Evolutionary conservation across 23 red algal genomes (phyloP), one percentile per base, ranked within the genome.

Genomic region (Cyanidioschyzon merolae): DNA sequence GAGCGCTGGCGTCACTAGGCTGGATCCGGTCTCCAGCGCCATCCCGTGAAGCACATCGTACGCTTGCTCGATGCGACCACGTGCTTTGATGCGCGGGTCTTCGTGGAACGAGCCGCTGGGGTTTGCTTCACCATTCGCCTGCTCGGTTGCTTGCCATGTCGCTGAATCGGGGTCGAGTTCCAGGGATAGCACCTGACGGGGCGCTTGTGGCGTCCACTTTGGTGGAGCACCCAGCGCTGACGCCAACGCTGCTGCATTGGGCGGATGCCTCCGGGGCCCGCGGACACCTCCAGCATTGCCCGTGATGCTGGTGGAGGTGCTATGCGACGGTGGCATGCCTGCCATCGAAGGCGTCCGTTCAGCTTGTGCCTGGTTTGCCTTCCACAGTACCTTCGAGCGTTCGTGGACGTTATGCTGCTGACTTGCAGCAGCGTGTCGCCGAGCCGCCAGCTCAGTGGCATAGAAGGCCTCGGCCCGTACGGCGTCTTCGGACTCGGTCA

Each of bases 181-280:
- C 16, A 71, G n/a, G 16, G 21, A 3, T 35, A 71, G 63, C 21
- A 71, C 32, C 7, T 35, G 63, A 3, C 63, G 63, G 12, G 63
- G 63, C 32, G 63, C 63, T 25, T 27, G 63, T 35, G 63, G 63
- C 30, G 63, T 71, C 63, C 63, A 71, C 63, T 71, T 71, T 7
- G 63, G 63, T 35, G 32, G n/a, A 7, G 63, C 63, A 3, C 63
- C 63, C n/a, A 71, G 63, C 7, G 63, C 63, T 3, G 63, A 32
- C 3, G 63, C 63, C 63, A 71, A 27, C 29, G 63, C 21, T 27
- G 21, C 32, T 25, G 63, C 63, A 35, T 71, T 35, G 63, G 63
- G 63, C 12, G 63, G 12, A 54, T 54, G 45, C 45, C 45, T 54
- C 21, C 45, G 45, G 45, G 7, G 7, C 21, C 12, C 21, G 7